Percentiles rank a stretch among this genome's conserved stretches.
These are phyloP conservation scores for Coelastrella sp. DNA, from an alignment of 139 green algal species.

Conservation along the genomic window DNA sequence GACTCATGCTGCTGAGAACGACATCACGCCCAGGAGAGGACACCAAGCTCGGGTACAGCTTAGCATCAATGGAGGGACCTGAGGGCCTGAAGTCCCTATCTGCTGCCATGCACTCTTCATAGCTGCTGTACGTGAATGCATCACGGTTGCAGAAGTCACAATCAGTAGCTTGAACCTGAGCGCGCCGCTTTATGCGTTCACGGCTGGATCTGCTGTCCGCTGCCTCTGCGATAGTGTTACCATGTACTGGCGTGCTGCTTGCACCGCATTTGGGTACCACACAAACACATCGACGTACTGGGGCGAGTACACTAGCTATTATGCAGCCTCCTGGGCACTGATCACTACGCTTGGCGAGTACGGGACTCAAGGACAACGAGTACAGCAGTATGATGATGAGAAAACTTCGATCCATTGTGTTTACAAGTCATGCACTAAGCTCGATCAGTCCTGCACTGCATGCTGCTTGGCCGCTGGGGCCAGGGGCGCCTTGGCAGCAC, in stretches of 20 bases:
- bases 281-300: no score
- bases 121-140: not conserved
- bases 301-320: no score
- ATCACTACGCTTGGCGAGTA: no score
- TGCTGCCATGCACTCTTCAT: not conserved
- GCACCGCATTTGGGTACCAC: not conserved
- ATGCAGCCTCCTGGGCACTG: no score
- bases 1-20: not conserved
- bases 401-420: no score
- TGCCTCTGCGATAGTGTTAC: not conserved
- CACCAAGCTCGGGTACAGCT: not conserved
- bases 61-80: not conserved
- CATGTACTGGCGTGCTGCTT: not conserved
- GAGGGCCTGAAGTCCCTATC: not conserved
- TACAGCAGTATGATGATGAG: no score
- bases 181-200: not conserved
- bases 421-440: no score
- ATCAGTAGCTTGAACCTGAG: not conserved
- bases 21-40: not conserved
- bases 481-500: no score
- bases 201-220: not conserved
- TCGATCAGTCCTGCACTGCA: no score
- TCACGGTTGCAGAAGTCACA: no score
- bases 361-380: no score
- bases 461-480: no score